A percentile compares a stretch with the other conserved stretches of the same genome.
phyloP scores from a whole-genome alignment of 2,329 filamentous ascomycete species.

The Microcera coccophila region DNA sequence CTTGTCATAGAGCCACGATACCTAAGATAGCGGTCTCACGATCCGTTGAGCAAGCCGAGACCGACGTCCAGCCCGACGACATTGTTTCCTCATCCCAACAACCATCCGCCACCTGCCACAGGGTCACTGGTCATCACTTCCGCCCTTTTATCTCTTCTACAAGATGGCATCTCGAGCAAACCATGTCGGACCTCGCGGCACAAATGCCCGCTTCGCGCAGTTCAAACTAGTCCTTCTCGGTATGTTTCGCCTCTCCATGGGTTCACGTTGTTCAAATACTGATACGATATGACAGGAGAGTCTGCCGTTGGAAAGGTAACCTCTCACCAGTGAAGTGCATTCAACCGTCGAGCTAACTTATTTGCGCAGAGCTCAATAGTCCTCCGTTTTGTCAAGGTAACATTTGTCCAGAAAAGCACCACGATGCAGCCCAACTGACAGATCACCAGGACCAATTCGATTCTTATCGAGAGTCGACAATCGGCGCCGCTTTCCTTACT shows the following conservation, averaged over 20 bases:
- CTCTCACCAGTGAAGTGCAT: not conserved
- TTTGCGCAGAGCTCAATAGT: conserved; percentile 82
- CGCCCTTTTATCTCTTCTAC: conserved; percentile 26
- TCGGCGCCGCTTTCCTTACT: conserved; percentile 96
- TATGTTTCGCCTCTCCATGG: conserved; percentile 44
- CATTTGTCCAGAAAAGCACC: not conserved
- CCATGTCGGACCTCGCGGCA: conserved; percentile 56
- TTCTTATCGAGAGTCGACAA: conserved; percentile 92
- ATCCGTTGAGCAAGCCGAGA: not conserved
- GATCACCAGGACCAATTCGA: conserved; percentile 88
- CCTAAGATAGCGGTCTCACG: not conserved
- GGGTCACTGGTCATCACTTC: conserved; percentile 17
- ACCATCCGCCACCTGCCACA: conserved; percentile 21
- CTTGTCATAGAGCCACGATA: not conserved
- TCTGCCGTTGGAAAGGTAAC: conserved; percentile 96
- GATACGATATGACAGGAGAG: conserved; percentile 64
- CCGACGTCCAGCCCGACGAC: not conserved
- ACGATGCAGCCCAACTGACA: conserved; percentile 13
- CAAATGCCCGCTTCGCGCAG: conserved; percentile 89
- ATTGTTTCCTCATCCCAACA: conserved; percentile 6
- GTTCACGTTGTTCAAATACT: conserved; percentile 25
- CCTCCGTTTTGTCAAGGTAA: conserved; percentile 94
- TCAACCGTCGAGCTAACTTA: conserved; percentile 18
- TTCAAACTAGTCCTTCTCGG: conserved; percentile 98
- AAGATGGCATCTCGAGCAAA: conserved; percentile 82